Base-by-base conservation (phyloP, 2,329 filamentous ascomycete species). In the Scedosporium minutisporum region DNA sequence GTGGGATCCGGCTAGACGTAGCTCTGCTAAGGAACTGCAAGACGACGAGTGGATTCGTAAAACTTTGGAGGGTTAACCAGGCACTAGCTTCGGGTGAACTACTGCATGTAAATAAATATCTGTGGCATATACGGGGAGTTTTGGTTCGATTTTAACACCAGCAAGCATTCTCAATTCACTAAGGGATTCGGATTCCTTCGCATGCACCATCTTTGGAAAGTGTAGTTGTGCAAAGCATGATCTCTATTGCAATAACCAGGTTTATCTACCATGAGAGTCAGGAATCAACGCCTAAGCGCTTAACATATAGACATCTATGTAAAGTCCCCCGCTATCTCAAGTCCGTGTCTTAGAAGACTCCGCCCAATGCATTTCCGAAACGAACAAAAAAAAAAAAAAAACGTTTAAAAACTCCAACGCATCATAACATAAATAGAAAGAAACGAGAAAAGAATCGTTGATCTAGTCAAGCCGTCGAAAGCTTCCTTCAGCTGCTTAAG, bases 1-100 rank as follows among this genome's bases (percentile, higher is more conserved):
- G 6, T 76, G 75, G 74, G 69, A 71, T 6, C 72, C 73, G 21
- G 63, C 60, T 6, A 66, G 71, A 10, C 69, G 74, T 12, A 64
- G 62, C 6, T 69, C 72, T 5, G 71, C 74, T 0, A 71, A 68
- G 58, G 65, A 64, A 18, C 62, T 76, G 18, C 65, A 66, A 4
- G 46, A 72, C 1, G 69, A 73, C 48, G 65, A 68, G 27, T 75
- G 73, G 72, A 67, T 74, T 6, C 61, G 63, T 63, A 57, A 61
- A 63, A 63, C 21, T 18, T 18, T 46, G n/a, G 41, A 23, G 18
- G 18, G 18, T 46, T 51, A 63, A 62, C 23, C 27, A 4, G 33
- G 33, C 2, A 38, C 4, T 38, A 3, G 4, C 4, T 10, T 38
- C 2, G 33, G 12, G 33, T 12, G 4, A 14, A 38, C 2, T 14